phyloP scores from a whole-genome alignment of 768 basidiomycete genomes.

The Panaeolus papilionaceus region DNA sequence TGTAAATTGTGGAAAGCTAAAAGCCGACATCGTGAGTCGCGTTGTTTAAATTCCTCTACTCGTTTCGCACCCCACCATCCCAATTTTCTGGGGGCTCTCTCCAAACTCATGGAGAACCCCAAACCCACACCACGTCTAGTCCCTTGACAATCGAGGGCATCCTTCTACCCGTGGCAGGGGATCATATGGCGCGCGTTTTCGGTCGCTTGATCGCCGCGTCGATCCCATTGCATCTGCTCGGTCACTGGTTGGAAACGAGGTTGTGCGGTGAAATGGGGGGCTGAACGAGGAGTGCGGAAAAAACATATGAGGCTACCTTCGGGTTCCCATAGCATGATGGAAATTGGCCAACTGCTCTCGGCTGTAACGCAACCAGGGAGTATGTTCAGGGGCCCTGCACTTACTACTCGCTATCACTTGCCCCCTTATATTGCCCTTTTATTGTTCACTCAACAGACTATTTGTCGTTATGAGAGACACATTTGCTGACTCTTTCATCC shows the following conservation, averaged over 20 bases:
- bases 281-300: constrained; percentile 94
- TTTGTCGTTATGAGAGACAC: constrained; percentile 42
- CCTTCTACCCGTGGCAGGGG: constrained; percentile 80
- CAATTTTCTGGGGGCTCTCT: constrained; percentile 99
- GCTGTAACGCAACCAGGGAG: constrained; percentile 76
- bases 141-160: constrained; percentile 82
- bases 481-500: constrained; percentile 70
- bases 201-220: constrained; percentile 94
- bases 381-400: constrained; percentile 64
- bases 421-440: constrained; percentile 58
- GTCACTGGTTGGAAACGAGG: constrained; percentile 84
- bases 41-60: constrained; percentile 77
- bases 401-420: constrained; percentile 62
- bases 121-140: constrained; percentile 85
- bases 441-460: constrained; percentile 31
- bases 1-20: constrained; percentile 97
- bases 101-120: constrained; percentile 91
- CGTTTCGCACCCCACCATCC: constrained; percentile 95
- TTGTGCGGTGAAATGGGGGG: constrained; percentile 96
- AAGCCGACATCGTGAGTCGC: constrained; percentile 95
- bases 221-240: constrained; percentile 68
- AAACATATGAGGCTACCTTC: constrained; percentile 46
- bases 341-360: constrained; percentile 56
- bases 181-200: constrained; percentile 77
- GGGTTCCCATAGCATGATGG: constrained; percentile 46